Conservation (phyloP, 305 asterid genomes). For the Fraxinus dipetala region DNA sequence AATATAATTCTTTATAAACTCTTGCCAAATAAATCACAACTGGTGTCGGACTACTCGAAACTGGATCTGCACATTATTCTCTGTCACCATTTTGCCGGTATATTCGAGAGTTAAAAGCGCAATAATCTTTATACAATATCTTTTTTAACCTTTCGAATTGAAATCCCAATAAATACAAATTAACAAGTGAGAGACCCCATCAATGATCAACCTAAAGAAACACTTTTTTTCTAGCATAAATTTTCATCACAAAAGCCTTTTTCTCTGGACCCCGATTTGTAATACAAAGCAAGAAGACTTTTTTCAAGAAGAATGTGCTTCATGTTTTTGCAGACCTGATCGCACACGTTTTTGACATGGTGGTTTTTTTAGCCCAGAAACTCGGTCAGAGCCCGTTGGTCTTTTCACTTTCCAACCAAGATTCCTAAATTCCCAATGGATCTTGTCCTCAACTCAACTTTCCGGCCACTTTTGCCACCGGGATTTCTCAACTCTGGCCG, state of each 20-base stretch:
- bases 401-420: conserved; percentile 1
- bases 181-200: background rate
- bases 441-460: conserved; percentile 38
- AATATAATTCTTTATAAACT: too few species aligned
- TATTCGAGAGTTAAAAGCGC: too few species aligned
- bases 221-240: background rate
- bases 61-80: background rate
- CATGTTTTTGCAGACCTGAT: background rate
- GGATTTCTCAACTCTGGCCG: conserved; percentile 22
- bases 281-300: background rate
- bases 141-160: background rate
- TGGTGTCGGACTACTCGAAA: background rate
- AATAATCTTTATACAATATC: background rate
- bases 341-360: background rate
- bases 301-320: background rate
- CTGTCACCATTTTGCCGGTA: too few species aligned
- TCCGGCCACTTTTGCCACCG: conserved; percentile 34
- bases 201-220: background rate
- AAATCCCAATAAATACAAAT: background rate
- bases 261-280: background rate
- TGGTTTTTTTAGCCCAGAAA: background rate
- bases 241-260: background rate
- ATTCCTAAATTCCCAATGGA: conserved; percentile 36
- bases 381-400: background rate
- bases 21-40: background rate